Evolutionary conservation across 2,329 filamentous ascomycete species (phyloP).

Genomic region (Pyrenochaeta sp.): DNA sequence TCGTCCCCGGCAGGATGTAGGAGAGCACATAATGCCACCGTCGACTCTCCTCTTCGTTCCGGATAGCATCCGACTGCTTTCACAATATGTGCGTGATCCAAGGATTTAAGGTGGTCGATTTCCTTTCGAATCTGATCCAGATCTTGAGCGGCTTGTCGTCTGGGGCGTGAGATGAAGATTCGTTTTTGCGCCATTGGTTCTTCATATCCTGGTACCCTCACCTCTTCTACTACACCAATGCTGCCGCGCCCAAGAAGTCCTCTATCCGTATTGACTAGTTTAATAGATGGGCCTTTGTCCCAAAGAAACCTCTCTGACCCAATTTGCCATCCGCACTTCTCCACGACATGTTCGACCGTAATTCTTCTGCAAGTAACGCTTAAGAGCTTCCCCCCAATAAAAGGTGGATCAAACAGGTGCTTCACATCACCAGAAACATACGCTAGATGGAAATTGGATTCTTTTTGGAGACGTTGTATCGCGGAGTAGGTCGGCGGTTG

Average conservation of each 20-base stretch:
- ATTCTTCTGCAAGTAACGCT: too few species aligned
- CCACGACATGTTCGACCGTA: too few species aligned
- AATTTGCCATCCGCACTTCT: too few species aligned
- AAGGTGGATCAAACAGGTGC: too few species aligned
- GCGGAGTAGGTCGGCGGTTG: too few species aligned
- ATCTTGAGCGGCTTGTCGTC: constrained; percentile 2
- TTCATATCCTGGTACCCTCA: constrained; percentile 2
- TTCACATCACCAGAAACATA: too few species aligned
- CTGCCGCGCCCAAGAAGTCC: constrained; percentile 17
- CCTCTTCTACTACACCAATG: constrained; percentile 23
- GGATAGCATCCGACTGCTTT: constrained; percentile 19
- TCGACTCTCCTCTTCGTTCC: constrained; percentile 3
- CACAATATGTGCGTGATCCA: constrained; percentile 19
- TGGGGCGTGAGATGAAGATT: constrained; percentile 9
- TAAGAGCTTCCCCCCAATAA: too few species aligned
- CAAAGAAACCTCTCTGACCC: too few species aligned
- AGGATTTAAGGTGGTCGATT: constrained; percentile 8
- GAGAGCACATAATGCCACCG: constrained; percentile 18
- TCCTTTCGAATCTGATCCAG: constrained; percentile 15
- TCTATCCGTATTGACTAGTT: too few species aligned
- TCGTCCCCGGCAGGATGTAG: constrained; percentile 22
- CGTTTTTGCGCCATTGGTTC: constrained; percentile 20
- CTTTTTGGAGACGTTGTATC: too few species aligned
- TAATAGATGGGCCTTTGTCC: too few species aligned
- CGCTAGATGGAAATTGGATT: too few species aligned